Evolutionary conservation across 2,329 filamentous ascomycete genomes (phyloP).

Genomic region (Clonostachys solani): DNA sequence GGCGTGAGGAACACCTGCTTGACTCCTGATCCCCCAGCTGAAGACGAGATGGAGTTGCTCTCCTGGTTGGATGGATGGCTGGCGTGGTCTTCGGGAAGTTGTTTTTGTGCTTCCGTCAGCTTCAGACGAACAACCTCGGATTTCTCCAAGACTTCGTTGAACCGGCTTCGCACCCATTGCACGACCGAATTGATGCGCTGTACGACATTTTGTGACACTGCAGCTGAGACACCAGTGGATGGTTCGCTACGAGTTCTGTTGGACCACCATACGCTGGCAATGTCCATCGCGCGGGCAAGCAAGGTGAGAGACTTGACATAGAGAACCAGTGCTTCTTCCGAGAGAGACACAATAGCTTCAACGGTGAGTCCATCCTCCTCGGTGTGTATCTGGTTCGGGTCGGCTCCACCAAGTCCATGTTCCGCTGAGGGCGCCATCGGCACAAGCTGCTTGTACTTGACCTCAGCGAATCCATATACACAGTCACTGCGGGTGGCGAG

Average conservation of each 20-base stretch:
- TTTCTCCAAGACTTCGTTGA: constrained; percentile 97
- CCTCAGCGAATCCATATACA: constrained; percentile 95
- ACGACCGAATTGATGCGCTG: constrained; percentile 87
- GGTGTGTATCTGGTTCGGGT: constrained; percentile 43
- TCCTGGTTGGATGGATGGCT: constrained; percentile 79
- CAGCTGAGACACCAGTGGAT: constrained; percentile 29
- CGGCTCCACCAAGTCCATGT: constrained; percentile 62
- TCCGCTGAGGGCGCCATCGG: constrained; percentile 78
- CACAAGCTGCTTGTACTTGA: constrained; percentile 97
- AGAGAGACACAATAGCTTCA: constrained; percentile 81
- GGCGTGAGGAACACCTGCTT: constrained; percentile 82
- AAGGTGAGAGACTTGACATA: constrained; percentile 93
- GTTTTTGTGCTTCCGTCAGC: constrained; percentile 79
- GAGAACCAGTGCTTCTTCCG: constrained; percentile 90
- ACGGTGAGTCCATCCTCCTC: constrained; percentile 76
- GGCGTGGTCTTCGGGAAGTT: constrained; percentile 79
- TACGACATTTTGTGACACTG: constrained; percentile 44
- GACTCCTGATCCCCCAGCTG: constrained; percentile 60
- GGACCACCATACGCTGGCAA: constrained; percentile 88
- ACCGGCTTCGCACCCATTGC: constrained; percentile 89
- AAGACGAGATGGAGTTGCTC: constrained; percentile 49
- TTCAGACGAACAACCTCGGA: constrained; percentile 90
- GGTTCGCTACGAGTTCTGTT: constrained; percentile 67
- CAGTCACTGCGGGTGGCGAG: constrained; percentile 91
- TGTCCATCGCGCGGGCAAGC: constrained; percentile 91